phyloP scores from a whole-genome alignment of 352 stramenopile genomes.

The Globisporangium iwayamae region DNA sequence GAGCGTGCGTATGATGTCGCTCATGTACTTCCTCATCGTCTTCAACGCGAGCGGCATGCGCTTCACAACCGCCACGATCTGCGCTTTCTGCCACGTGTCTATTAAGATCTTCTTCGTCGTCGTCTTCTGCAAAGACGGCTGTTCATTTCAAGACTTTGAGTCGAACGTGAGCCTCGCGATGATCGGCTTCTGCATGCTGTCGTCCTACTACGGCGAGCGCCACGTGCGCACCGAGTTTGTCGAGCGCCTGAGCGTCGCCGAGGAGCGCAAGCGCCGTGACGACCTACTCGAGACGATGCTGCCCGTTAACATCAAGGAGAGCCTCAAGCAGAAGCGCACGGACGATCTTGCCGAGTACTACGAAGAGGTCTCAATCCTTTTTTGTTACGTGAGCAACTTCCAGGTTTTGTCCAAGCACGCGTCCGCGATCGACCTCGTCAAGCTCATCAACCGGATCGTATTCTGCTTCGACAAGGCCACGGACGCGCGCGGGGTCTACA shows the following conservation, averaged over 20 bases:
- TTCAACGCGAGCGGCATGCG: conserved; percentile 68
- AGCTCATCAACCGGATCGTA: conserved; percentile 85
- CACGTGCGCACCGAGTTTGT: conserved; percentile 68
- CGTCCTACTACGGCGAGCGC: conserved; percentile 59
- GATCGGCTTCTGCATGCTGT: conserved; percentile 65
- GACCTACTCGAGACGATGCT: conserved; percentile 76
- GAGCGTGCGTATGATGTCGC: conserved; percentile 46
- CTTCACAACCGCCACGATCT: conserved; percentile 56
- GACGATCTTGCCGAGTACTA: conserved; percentile 67
- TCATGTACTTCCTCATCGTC: conserved; percentile 55
- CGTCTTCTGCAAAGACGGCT: conserved; percentile 39
- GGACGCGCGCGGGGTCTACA: conserved; percentile 72
- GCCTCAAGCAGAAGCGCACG: conserved; percentile 64
- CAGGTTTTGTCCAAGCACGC: conserved; percentile 59
- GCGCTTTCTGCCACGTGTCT: conserved; percentile 39
- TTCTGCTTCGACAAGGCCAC: conserved; percentile 83
- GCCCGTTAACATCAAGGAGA: conserved; percentile 72
- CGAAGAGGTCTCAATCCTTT: conserved; percentile 80
- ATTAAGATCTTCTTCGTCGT: conserved; percentile 47
- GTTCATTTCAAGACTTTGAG: conserved; percentile 48
- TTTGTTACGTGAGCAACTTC: conserved; percentile 85
- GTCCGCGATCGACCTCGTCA: conserved; percentile 72
- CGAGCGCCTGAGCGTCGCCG: conserved; percentile 48
- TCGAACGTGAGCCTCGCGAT: conserved; percentile 46
- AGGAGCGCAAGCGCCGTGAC: conserved; percentile 67